These are phyloP conservation scores for Magnaporthiopsis incrustans DNA, from an alignment of 2,329 filamentous ascomycete genomes.

Conservation along the genomic window DNA sequence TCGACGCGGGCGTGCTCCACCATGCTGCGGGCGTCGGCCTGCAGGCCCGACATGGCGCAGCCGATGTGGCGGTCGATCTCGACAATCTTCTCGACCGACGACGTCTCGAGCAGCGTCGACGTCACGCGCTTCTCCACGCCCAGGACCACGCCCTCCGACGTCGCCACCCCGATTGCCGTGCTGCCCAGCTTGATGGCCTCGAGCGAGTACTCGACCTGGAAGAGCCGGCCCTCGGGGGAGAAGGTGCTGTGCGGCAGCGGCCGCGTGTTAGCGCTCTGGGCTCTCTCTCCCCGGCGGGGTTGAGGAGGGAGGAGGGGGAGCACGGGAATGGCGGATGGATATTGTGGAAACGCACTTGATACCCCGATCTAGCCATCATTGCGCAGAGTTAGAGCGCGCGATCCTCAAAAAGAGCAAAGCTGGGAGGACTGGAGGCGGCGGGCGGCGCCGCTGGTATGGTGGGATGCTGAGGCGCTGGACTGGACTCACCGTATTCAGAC, in stretches of 20 bases:
- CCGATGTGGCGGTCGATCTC: conserved; percentile 99
- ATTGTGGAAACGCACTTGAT: conserved; percentile 68
- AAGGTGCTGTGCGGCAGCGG: conserved; percentile 65
- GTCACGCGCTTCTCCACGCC: conserved; percentile 99
- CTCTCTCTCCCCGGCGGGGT: neutral
- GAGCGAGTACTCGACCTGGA: conserved; percentile 99
- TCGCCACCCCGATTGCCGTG: conserved; percentile 96
- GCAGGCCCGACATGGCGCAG: conserved; percentile 95
- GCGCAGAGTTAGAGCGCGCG: neutral
- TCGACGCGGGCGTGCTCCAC: conserved; percentile 97
- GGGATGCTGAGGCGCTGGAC: too few species aligned
- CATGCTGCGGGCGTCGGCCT: conserved; percentile 96
- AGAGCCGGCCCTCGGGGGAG: conserved; percentile 97
- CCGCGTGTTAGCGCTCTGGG: conserved; percentile 1
- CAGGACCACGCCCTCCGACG: conserved; percentile 87
- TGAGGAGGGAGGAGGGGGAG: conserved; percentile 14
- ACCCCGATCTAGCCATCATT: conserved; percentile 65
- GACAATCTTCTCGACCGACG: conserved; percentile 98
- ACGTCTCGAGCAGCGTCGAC: conserved; percentile 92
- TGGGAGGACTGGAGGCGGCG: neutral
- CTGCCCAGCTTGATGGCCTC: conserved; percentile 99
- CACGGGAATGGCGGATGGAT: neutral
- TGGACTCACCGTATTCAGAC: conserved; percentile 83
- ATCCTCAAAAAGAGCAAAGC: neutral
- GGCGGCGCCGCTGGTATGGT: neutral